A percentile compares a stretch with the other conserved stretches of the same genome.
These are phyloP conservation scores for Tolypocladium cylindrosporum DNA, from an alignment of 2,329 filamentous ascomycete species.

Conservation along the genomic window DNA sequence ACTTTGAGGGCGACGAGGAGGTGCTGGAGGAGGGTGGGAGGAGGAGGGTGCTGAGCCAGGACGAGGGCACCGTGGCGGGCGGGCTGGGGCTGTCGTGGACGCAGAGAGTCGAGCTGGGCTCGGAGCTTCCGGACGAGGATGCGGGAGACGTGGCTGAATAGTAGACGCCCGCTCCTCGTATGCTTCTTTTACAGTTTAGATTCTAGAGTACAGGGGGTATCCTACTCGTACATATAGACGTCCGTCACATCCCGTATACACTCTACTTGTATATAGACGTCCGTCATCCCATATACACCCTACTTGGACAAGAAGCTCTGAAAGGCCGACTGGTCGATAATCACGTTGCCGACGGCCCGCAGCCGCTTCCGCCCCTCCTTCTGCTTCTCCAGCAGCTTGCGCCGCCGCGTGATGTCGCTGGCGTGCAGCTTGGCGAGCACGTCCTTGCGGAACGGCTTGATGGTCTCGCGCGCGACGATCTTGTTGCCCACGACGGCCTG, in stretches of 20 bases:
- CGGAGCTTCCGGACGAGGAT: conserved; percentile 24
- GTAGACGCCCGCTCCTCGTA: background rate
- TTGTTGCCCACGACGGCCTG: conserved; percentile 77
- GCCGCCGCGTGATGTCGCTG: conserved; percentile 69
- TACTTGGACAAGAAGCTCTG: conserved; percentile 85
- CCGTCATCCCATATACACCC: background rate
- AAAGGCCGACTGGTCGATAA: conserved; percentile 94
- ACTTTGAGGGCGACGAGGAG: conserved; percentile 29
- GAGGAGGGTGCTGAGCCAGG: conserved; percentile 29
- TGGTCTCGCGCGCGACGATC: conserved; percentile 82
- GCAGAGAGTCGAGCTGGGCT: conserved; percentile 26
- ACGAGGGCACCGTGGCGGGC: conserved; percentile 25
- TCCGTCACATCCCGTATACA: background rate
- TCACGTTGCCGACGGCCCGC: conserved; percentile 75
- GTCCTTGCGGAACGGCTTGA: conserved; percentile 95
- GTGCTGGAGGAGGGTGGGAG: background rate
- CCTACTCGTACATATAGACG: background rate
- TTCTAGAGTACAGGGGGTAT: background rate
- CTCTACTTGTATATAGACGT: too few species aligned
- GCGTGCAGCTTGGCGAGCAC: conserved; percentile 90
- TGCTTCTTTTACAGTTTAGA: background rate
- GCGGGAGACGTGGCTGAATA: conserved; percentile 1
- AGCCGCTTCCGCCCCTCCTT: conserved; percentile 90
- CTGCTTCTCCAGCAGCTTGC: conserved; percentile 90
- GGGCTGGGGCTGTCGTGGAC: conserved; percentile 25